Base-by-base conservation (phyloP, 2,329 filamentous ascomycete species). In the Colletotrichum costaricense region DNA sequence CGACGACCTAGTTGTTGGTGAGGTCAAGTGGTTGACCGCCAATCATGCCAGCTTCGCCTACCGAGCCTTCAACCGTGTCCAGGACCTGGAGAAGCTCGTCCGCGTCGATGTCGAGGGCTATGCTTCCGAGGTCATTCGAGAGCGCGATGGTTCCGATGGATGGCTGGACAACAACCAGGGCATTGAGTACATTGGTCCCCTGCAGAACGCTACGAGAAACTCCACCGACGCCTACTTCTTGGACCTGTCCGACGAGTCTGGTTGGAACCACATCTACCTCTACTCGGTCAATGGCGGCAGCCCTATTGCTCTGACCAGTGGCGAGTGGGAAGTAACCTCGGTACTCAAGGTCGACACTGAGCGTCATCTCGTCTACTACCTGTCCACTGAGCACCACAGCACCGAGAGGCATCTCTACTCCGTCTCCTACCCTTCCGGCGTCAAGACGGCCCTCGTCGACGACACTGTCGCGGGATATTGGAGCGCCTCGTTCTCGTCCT, bases 351-450 rank as follows among this genome's bases (percentile, higher is more conserved):
- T 93, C 62, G 91, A 94, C 77, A 84, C 84, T 0, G 78, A 82
- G 52, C 86, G 86, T 7, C 84, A 87, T 30, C 81, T 92, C 7
- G 81, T 93, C 65, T 93, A 93, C 83, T 94, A 89, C 82, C 86
- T 87, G 2, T 92, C 92, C 1, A 92, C 91, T 0, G 88, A 92
- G 77, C 86, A 86, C 56, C 90, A 93, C 82, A 90, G 88, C 73
- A 93, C 91, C 0, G 91, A 93, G 78, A 86, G 89, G 2, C 92
- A 94, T 76, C 77, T 94, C 5, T 94, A 93, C 83, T 92, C 89
- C 2, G 89, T 93, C 12, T 91, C 88, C 0, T 91, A 90, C 76
- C 82, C 83, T 4, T 88, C 86, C 0, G 82, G 84, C 11, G 82
- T 88, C 74, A 88, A 89, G 57, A 90, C 85, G 7, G 81, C 91